Evolutionary conservation across 805 yeast species (phyloP), one percentile per base, ranked within the genome.

Genomic region (Wickerhamomyces silvicola): DNA sequence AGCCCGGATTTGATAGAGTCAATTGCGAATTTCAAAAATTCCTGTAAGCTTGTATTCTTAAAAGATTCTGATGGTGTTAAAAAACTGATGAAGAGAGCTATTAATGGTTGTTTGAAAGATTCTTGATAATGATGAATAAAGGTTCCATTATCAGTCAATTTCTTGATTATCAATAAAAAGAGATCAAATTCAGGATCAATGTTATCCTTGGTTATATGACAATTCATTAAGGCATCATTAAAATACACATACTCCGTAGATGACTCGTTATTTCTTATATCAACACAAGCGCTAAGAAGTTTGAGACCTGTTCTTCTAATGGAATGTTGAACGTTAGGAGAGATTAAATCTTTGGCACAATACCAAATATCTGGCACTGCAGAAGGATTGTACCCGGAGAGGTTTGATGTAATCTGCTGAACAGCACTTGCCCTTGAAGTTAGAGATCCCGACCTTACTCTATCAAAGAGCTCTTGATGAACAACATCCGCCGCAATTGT

Each of bases 291-390:
- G 6, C 56, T 48, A 46, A 83, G 52, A 16, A 86, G 58, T 12
- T 62, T 53, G 21, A 83, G 53, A 0, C 78, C 77, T 1, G 70
- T 68, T 20, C 68, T 56, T 18, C 79, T 53, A 12, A 56, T 60
- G 1, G 52, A 35, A 14, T 45, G 46, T n/a, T 50, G 53, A 20
- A 46, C 51, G 3, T 52, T 50, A 0, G 58, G 50, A 6, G 60
- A 59, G 31, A 82, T 64, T 51, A 79, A 55, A 31, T 68, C 72
- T 37, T 71, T 60, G 0, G 81, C 78, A 31, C 76, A 57, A 51
- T 78, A 75, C 95, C 95, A 85, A 2, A 84, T 64, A 39, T 81
- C 87, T 0, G 84, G 77, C 4, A 83, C 65, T 3, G 81, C 70
- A 0, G 78, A 64, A 3, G 76, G 66, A 4, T 78, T 61, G 30